Evolutionary conservation across 352 stramenopile genomes (phyloP).

Genomic region (Globisporangium echinulatum): DNA sequence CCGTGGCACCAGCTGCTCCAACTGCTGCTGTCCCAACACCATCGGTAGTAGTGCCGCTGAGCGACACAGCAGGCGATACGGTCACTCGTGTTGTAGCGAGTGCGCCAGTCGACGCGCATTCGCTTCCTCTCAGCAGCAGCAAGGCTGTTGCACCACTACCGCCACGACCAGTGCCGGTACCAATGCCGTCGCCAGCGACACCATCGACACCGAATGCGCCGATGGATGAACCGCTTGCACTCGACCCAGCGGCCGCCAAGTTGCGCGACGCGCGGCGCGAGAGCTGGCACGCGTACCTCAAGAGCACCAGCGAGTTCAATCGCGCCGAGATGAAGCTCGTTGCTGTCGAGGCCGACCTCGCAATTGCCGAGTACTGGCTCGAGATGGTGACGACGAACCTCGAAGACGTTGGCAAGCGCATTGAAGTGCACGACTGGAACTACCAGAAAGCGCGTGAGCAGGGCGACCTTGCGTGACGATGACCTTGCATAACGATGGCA

Average conservation of each 20-base stretch:
- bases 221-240: neutral
- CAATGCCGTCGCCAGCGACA: neutral
- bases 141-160: no score
- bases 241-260: constrained; percentile 33
- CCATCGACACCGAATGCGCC: neutral
- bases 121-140: neutral
- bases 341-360: constrained; percentile 42
- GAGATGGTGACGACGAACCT: constrained; percentile 50
- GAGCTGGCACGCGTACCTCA: constrained; percentile 41
- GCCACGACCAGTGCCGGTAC: neutral
- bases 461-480: constrained; percentile 15
- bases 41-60: neutral
- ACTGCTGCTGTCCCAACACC: no score
- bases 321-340: constrained; percentile 53
- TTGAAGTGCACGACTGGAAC: constrained; percentile 76
- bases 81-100: no score
- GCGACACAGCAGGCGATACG: neutral
- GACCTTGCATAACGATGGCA: no score
- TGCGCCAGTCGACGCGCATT: no score
- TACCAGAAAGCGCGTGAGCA: constrained; percentile 52
- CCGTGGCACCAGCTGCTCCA: no score
- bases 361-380: constrained; percentile 66
- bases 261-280: constrained; percentile 31
- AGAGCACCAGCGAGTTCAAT: constrained; percentile 50
- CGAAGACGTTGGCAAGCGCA: constrained; percentile 68